Evolutionary conservation across 495 filamentous ascomycete genomes (phyloP), one percentile per base, ranked within the genome.

Genomic region (Annulohypoxylon moriforme): DNA sequence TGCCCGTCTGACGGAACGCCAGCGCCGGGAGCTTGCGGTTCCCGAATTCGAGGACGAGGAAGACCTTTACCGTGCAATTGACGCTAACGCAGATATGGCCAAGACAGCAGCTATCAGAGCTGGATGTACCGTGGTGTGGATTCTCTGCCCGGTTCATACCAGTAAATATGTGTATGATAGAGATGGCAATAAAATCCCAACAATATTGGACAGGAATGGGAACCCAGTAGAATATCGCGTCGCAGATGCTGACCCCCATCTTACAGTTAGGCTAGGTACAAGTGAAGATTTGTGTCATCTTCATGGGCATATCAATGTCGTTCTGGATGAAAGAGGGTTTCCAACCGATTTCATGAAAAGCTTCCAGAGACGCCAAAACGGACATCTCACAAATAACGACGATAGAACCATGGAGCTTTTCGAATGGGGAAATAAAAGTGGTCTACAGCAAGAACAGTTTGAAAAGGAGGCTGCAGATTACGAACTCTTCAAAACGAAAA

Each of bases 101-200:
- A 70, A 70, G 61, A 65, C 68, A 18, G 68, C 31, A 20, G 68
- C 68, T 38, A 27, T 70, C 7, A 36, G 61, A 11, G 10, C 11
- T 2, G 47, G 61, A 10, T 70, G 68, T 20, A 70, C 68, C 9
- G 68, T 70, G 20, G 68, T 49, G 2, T 70, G 68, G 68, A 70
- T 70, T n/a, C 49, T 70, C 5, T 70, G 68, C 5, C 68, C 68
- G 0, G 61, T 70, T 27, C 68, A 65, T 24, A 16, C 3, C 6
- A 70, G 55, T 11, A 70, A 70, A 46, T 70, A 70, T 6, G 61
- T 47, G n/a, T 49, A 65, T 24, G 61, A 65, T 13, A 29, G 16
- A 6, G 42, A 47, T 13, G 68, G 60, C 0, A 33, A 49, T 16
- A 60, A 11, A 14, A 47, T 70, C 13, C 55, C 68, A 0, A 65